A percentile compares a stretch with the other conserved stretches of the same genome.
These are phyloP conservation scores for Aethionema arabicum DNA, from an alignment of 345 rosid genomes.

Conservation along the genomic window DNA sequence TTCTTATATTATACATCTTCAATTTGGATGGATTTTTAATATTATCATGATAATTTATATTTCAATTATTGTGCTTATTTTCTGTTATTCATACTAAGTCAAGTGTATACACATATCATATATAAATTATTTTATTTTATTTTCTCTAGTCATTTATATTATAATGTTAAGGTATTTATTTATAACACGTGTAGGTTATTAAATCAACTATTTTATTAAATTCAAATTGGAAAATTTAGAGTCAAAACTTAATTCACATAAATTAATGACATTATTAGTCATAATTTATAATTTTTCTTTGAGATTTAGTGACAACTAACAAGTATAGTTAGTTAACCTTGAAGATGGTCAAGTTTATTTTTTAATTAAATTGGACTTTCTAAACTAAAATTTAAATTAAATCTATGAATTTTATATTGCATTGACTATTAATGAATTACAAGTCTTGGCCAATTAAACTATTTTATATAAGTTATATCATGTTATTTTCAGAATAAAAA, in stretches of 20 bases:
- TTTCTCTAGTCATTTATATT: conserved; percentile 2
- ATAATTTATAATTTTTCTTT: not conserved
- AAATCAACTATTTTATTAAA: not conserved
- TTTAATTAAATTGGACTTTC: not conserved
- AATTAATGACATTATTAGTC: conserved; percentile 3
- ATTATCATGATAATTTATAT: not conserved
- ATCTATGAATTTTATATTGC: no score
- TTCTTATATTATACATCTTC: conserved; percentile 18
- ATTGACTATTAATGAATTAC: no score
- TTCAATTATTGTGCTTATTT: not conserved
- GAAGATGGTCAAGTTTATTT: conserved; percentile 2
- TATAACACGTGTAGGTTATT: conserved; percentile 12
- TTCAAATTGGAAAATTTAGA: conserved; percentile 14
- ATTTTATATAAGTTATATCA: no score
- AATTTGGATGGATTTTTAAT: conserved; percentile 17
- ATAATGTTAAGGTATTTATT: conserved; percentile 8
- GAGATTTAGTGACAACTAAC: no score
- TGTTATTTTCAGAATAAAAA: no score
- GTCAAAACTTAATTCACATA: conserved; percentile 10
- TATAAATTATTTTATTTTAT: not conserved
- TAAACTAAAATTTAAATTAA: no score
- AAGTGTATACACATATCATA: not conserved
- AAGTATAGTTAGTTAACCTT: conserved; percentile 10
- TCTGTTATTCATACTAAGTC: conserved; percentile 14
- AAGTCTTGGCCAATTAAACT: no score